phyloP scores from a whole-genome alignment of 495 filamentous ascomycete genomes.

The Haplographium delicatum region DNA sequence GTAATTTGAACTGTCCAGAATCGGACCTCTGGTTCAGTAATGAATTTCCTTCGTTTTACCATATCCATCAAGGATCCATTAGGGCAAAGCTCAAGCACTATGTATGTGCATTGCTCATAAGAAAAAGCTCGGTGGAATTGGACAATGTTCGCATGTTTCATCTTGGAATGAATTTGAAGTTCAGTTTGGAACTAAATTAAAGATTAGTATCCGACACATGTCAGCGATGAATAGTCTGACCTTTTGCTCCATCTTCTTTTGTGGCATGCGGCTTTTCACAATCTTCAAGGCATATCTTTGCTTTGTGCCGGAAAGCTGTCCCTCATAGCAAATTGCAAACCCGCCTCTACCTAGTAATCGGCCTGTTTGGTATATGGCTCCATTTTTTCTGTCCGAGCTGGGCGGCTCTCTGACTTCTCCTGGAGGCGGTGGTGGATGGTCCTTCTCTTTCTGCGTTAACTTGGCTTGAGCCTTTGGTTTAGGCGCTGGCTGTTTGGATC shows the following conservation, averaged over 20 bases:
- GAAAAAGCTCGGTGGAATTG: conserved; percentile 93
- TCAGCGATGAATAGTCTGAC: conserved; percentile 36
- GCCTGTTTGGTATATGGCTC: conserved; percentile 78
- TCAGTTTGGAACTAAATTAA: conserved; percentile 83
- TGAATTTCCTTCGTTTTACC: conserved; percentile 78
- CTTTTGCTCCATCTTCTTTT: conserved; percentile 76
- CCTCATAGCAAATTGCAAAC: conserved; percentile 87
- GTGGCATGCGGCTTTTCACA: conserved; percentile 80
- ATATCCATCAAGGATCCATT: conserved; percentile 99
- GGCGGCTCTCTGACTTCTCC: conserved; percentile 68
- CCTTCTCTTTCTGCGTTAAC: conserved; percentile 55
- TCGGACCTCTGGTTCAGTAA: conserved; percentile 87
- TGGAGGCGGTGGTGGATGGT: conserved; percentile 74
- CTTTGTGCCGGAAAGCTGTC: conserved; percentile 57
- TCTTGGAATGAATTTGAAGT: conserved; percentile 95
- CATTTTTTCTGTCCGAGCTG: conserved; percentile 53
- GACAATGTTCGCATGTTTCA: conserved; percentile 91
- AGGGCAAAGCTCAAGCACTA: conserved; percentile 88
- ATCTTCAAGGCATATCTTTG: conserved; percentile 83
- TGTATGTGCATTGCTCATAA: conserved; percentile 81
- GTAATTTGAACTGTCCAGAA: conserved; percentile 90
- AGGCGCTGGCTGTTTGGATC: conserved; percentile 29
- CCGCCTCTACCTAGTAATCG: conserved; percentile 84
- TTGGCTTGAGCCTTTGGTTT: conserved; percentile 53
- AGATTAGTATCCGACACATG: conserved; percentile 30